Percentiles rank a stretch among this genome's conserved stretches.
Evolutionary conservation across 164 flowering plant species (phyloP).

Genomic region (Chimonanthus salicifolius): DNA sequence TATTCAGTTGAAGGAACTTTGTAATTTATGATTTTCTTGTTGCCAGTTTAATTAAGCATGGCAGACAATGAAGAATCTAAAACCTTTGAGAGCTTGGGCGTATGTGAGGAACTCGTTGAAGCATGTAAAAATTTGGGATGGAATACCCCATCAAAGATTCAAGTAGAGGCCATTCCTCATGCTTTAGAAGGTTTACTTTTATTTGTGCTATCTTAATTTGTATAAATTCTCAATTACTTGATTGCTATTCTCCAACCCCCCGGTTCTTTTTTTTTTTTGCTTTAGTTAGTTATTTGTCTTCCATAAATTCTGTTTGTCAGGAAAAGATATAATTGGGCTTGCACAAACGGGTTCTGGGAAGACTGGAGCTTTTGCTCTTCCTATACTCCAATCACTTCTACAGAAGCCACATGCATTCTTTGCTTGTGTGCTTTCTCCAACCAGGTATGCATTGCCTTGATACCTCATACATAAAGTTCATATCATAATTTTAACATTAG

Average conservation of each 20-base stretch:
- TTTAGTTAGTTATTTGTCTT: neutral
- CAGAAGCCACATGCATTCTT: slow-evolving; percentile 56
- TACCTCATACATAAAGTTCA: neutral
- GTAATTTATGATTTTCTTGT: neutral
- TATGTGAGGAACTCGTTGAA: slow-evolving; percentile 53
- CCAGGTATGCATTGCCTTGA: slow-evolving; percentile 30
- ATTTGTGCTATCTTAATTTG: neutral
- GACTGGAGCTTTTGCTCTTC: slow-evolving; percentile 95
- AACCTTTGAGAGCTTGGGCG: slow-evolving; percentile 57
- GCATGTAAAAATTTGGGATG: slow-evolving; percentile 75
- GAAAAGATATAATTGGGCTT: slow-evolving; percentile 81
- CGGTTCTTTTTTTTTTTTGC: neutral
- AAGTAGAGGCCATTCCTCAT: slow-evolving; percentile 68
- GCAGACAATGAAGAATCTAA: slow-evolving; percentile 32
- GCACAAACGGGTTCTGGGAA: slow-evolving; percentile 98
- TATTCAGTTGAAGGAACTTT: neutral
- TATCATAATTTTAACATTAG: neutral
- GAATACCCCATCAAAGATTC: slow-evolving; percentile 69
- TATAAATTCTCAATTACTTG: neutral
- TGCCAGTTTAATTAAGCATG: neutral
- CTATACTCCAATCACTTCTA: slow-evolving; percentile 67
- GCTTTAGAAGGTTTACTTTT: slow-evolving; percentile 55
- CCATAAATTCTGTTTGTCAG: slow-evolving; percentile 16
- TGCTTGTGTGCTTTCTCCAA: slow-evolving; percentile 82
- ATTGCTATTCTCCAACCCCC: neutral